A percentile compares a stretch with the other conserved stretches of the same genome.
These are phyloP conservation scores for Gnetum montanum DNA, from an alignment of 75 land plant species.

Conservation along the genomic window DNA sequence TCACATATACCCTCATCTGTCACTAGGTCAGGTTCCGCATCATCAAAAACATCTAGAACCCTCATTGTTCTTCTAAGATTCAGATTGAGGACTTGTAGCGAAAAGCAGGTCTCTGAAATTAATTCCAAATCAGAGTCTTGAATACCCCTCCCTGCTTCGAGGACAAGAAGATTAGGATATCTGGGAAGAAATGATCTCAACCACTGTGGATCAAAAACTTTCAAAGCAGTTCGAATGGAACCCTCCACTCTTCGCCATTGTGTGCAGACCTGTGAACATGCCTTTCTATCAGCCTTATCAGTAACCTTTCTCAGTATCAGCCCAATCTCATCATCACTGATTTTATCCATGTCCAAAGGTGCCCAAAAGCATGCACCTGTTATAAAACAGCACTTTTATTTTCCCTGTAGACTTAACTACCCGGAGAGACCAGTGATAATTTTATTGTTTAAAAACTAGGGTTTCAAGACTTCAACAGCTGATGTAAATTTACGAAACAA, in stretches of 20 bases:
- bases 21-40: conserved; percentile 6
- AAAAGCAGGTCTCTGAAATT: conserved; percentile 15
- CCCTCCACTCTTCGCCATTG: conserved; percentile 27
- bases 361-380: background rate
- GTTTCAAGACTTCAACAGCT: too few species aligned
- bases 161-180: conserved; percentile 9
- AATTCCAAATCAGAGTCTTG: conserved; percentile 12
- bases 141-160: conserved; percentile 9
- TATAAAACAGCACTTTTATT: too few species aligned
- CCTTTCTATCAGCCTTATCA: conserved; percentile 12
- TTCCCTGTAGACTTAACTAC: too few species aligned
- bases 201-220: conserved; percentile 9
- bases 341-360: conserved; percentile 15
- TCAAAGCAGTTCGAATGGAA: conserved; percentile 6
- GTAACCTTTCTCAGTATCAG: conserved; percentile 12
- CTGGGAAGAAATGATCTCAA: conserved; percentile 17
- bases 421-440: too few species aligned
- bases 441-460: too few species aligned
- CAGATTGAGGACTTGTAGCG: conserved; percentile 13
- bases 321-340: conserved; percentile 22
- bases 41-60: conserved; percentile 7
- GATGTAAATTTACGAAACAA: too few species aligned
- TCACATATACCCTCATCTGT: conserved; percentile 14
- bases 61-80: background rate
- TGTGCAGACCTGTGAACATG: conserved; percentile 19